phyloP scores from a whole-genome alignment of 2,329 filamentous ascomycete species.

The Xylaria arbuscula region DNA sequence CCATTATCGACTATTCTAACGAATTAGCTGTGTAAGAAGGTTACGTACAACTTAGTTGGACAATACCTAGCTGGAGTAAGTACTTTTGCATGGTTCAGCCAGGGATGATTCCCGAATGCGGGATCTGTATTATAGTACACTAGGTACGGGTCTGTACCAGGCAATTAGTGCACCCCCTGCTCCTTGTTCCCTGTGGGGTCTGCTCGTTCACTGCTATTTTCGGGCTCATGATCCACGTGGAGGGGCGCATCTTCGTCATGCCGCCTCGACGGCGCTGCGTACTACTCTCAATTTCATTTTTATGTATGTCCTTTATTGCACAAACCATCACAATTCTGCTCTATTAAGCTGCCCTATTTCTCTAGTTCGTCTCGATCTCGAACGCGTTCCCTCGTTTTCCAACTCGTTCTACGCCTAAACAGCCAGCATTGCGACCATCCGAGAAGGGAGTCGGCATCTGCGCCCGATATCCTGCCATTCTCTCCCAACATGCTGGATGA shows the following conservation, averaged over 20 bases:
- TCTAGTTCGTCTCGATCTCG: not conserved
- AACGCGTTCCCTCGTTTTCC: not conserved
- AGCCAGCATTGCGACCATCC: constrained; percentile 7
- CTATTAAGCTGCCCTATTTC: not conserved
- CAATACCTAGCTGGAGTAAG: not conserved
- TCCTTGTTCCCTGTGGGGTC: constrained; percentile 3
- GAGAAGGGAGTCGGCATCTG: constrained; percentile 8
- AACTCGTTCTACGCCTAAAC: not conserved
- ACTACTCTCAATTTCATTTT: not conserved
- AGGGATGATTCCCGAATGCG: not conserved
- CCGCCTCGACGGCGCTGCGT: constrained; percentile 24
- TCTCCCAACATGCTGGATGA: constrained; percentile 81
- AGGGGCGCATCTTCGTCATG: constrained; percentile 36
- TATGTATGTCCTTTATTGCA: not conserved
- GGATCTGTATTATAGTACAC: not conserved
- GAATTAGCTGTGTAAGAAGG: not conserved
- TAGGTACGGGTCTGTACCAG: not conserved
- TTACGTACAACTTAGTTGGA: not conserved
- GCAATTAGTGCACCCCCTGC: not conserved
- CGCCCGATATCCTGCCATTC: not conserved
- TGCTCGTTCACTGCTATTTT: constrained; percentile 29
- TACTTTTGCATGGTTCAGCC: not conserved
- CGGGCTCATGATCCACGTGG: constrained; percentile 22
- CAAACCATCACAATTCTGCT: not conserved
- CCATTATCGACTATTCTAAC: not conserved